These are phyloP conservation scores for Dissophora ornata DNA, from an alignment of 192 early-diverging fungal genomes.

Conservation along the genomic window DNA sequence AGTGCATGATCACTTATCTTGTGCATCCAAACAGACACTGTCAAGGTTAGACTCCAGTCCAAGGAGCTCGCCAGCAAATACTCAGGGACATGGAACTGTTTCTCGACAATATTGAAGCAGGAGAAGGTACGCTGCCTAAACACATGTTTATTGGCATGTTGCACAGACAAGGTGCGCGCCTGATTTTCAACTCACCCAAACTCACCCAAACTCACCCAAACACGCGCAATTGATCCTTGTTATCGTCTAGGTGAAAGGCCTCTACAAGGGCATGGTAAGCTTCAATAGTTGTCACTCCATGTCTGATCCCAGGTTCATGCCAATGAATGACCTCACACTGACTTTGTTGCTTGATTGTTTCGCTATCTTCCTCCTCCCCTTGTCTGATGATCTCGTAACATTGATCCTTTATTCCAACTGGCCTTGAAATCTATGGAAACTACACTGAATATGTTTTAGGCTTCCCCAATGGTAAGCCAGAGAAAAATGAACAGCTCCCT, in stretches of 20 bases:
- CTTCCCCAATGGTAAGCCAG: constrained; percentile 64
- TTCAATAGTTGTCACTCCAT: no score
- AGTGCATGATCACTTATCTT: neutral
- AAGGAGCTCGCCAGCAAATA: constrained; percentile 63
- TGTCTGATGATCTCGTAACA: neutral
- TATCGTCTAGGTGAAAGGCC: constrained; percentile 57
- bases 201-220: no score
- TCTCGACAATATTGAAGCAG: constrained; percentile 61
- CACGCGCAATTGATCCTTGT: no score
- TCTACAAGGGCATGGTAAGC: constrained; percentile 72
- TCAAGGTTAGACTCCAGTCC: constrained; percentile 69
- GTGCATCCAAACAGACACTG: constrained; percentile 34
- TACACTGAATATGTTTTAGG: no score
- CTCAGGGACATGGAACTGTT: constrained; percentile 69
- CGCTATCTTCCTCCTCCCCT: no score
- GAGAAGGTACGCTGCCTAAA: constrained; percentile 58
- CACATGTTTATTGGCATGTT: constrained; percentile 12
- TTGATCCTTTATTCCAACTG: neutral
- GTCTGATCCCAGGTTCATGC: no score
- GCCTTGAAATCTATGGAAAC: no score
- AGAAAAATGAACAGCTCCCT: constrained; percentile 10
- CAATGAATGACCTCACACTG: no score
- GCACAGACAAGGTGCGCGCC: constrained; percentile 9
- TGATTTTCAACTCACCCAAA: no score
- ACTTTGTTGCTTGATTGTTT: no score